A percentile compares a stretch with the other conserved stretches of the same genome.
These are phyloP conservation scores for Stygiomarasmius scandens DNA, from an alignment of 1,284 basidiomycete genomes.

Conservation along the genomic window DNA sequence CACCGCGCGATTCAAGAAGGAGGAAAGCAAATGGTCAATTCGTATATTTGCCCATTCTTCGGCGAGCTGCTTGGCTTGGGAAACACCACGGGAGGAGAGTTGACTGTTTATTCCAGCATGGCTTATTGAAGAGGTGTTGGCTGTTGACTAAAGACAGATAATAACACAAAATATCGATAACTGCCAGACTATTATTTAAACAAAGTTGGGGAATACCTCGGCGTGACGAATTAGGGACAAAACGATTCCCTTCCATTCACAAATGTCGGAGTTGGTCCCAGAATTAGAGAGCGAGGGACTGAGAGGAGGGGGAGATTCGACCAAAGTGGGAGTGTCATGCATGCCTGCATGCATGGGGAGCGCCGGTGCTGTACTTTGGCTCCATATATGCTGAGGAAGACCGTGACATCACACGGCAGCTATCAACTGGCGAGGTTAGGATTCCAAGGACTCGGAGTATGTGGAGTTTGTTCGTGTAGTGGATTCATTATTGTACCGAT, in stretches of 20 bases:
- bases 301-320: neutral
- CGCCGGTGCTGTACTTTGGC: neutral
- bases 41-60: neutral
- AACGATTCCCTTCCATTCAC: constrained; percentile 5
- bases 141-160: neutral
- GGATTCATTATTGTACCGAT: too few relatives aligned
- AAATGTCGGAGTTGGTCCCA: neutral
- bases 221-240: constrained; percentile 2
- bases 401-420: neutral
- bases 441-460: too few relatives aligned
- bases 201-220: neutral
- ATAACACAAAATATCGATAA: too few relatives aligned
- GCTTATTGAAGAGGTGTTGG: neutral
- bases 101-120: neutral
- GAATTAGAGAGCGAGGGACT: neutral
- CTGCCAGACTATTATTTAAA: too few relatives aligned
- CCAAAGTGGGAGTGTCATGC: neutral
- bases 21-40: constrained; percentile 1
- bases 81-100: neutral
- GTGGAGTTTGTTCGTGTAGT: too few relatives aligned
- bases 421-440: too few relatives aligned
- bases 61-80: constrained; percentile 3
- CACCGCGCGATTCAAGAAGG: neutral
- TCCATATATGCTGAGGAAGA: too few relatives aligned
- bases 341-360: neutral